Evolutionary conservation across 179 eudicot species (phyloP), one percentile per base, ranked within the genome.

Genomic region (Beta lomatogona): DNA sequence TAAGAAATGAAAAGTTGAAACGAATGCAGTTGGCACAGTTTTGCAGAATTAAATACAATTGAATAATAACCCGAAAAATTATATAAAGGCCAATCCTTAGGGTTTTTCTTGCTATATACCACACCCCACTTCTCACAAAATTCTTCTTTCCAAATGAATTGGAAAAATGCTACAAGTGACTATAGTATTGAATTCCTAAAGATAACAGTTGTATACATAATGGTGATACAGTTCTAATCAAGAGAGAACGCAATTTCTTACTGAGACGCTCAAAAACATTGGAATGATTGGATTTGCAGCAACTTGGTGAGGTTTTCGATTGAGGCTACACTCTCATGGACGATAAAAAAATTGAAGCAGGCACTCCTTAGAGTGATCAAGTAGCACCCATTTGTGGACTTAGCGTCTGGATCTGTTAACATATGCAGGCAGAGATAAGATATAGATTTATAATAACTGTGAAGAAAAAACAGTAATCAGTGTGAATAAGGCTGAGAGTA

Each of bases 331-430:
- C 67, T 74, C 65, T 6, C 46, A 48, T 54, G 70, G 54, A 25
- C 18, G 41, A 1, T 0, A 36, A 36, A 14, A 57, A 76, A 77
- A 48, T 28, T 67, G 69, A 66, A 28, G 70, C 50, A 25, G 64
- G 44, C 31, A 63, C n/a, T 53, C 5, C 50, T 41, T 6, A 21
- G 60, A 21, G 45, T 75, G 78, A 72, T 88, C 83, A 87, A 28
- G 88, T 84, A 68, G 83, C 82, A 54, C 86, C 87, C 79, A 85
- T 76, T 50, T 91, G 89, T 10, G 89, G 83, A 81, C 90, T 85
- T 72, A 93, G 83, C 80, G 80, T 80, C 81, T 93, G 93, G 85
- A 92, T 90, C 98, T 93, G 92, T 44, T 63, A 21, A 65, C 4
- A 70, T 31, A 48, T 50, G 44, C 3, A 54, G 25, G 46, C 31